Evolutionary conservation across 179 eudicot species (phyloP).

Genomic region (Beta macrorhiza): DNA sequence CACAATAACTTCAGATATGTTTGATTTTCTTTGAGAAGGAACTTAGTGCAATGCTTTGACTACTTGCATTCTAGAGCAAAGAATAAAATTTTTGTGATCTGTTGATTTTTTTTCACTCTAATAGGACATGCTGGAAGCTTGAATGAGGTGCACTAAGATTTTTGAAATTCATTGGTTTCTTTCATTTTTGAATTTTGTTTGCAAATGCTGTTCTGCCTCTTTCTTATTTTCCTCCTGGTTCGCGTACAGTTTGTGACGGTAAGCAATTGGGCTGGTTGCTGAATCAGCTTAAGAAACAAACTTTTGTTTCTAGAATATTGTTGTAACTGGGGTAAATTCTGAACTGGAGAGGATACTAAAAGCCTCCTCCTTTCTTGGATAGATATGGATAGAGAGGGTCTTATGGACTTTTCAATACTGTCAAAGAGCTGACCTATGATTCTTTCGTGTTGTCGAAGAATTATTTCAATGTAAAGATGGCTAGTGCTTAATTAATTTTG

Average conservation of each 20-base stretch:
- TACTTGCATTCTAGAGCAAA: not conserved
- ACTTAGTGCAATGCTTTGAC: not conserved
- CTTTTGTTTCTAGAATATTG: not conserved
- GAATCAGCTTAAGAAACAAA: not conserved
- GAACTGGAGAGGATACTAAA: not conserved
- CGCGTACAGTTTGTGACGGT: not conserved
- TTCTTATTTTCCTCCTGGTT: not conserved
- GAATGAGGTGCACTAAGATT: not conserved
- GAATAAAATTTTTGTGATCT: not conserved
- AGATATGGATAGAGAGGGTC: not conserved
- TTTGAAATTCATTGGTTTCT: not conserved
- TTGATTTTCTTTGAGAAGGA: no score
- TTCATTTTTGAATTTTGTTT: not conserved
- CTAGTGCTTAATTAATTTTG: not conserved
- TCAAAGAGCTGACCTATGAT: not conserved
- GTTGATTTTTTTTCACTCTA: not conserved
- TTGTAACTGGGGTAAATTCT: not conserved
- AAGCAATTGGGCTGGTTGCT: not conserved
- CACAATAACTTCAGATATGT: not conserved
- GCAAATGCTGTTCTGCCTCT: not conserved
- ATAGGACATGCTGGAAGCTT: not conserved
- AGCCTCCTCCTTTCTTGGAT: not conserved
- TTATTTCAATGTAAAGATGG: not conserved
- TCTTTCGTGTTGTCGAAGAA: not conserved
- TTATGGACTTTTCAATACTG: not conserved